Evolutionary conservation across 2,329 filamentous ascomycete species (phyloP), one percentile per base, ranked within the genome.

Genomic region (Epichloe hybrida): DNA sequence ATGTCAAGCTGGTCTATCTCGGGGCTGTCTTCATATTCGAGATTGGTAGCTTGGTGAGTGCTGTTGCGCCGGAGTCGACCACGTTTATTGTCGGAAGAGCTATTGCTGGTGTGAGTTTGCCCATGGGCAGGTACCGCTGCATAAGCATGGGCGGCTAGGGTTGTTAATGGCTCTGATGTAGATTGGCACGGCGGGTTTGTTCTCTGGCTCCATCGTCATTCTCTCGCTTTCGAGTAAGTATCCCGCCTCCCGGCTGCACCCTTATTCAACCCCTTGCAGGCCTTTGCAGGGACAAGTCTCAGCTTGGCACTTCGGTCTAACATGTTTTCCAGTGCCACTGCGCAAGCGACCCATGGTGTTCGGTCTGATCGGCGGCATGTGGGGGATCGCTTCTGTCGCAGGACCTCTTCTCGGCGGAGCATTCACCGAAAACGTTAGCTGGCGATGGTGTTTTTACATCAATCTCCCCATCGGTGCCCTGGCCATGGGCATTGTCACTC

Each of bases 281-380:
- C 23, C 7, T 27, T 9, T 31, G 31, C 31, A 31, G 31, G 31
- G 31, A 31, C 31, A 31, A 31, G 3, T 31, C 8, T 31, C 23
- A 34, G 23, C 11, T 27, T 5, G 7, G 12, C 8, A 5, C 15
- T 39, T 4, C 27, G 23, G 53, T 52, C 21, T 54, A 50, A 56
- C 49, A 20, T 27, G 20, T 31, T 3, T 3, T 7, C 2, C 12
- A 66, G 72, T 80, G 46, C 77, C 78, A 4, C 68, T 81, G 8
- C 63, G 71, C 7, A 75, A 77, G 57, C 68, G 77, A 35, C 77
- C 72, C 7, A 62, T 76, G 34, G 76, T 73, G 23, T 77, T 77
- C 50, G 77, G 76, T 27, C 60, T 79, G 40, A 69, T 80, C 40
- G 74, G 73, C 11, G 73, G 69, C 47, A 76, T 79, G 66, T 80